Evolutionary conservation across 768 basidiomycete species (phyloP).

Genomic region (Hericium alpestre): DNA sequence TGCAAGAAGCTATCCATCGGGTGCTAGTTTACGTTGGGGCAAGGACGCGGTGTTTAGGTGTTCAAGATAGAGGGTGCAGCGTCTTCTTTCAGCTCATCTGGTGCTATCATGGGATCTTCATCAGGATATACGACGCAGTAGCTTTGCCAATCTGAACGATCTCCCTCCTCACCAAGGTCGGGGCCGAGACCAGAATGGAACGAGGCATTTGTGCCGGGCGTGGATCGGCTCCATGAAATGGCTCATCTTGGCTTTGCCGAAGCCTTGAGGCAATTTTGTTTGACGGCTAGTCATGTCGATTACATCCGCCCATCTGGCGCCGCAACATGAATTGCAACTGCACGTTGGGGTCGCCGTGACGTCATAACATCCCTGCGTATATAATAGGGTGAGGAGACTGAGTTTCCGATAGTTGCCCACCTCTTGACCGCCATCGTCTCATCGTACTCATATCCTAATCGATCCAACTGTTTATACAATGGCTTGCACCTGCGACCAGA

Average conservation of each 20-base stretch:
- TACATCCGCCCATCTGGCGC: no score
- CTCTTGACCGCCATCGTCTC: neutral
- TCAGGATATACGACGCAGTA: no score
- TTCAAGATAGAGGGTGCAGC: no score
- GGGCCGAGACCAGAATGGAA: neutral
- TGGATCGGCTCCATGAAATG: neutral
- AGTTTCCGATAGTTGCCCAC: neutral
- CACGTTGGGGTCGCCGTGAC: constrained; percentile 91
- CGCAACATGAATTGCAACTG: neutral
- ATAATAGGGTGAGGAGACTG: constrained; percentile 69
- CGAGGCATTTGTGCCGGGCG: neutral
- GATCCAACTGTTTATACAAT: neutral
- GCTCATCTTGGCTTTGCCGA: neutral
- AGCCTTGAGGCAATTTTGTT: neutral
- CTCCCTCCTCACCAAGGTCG: no score
- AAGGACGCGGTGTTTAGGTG: no score
- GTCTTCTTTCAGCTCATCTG: no score
- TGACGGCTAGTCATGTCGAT: neutral
- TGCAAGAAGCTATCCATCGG: neutral
- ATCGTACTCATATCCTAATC: neutral
- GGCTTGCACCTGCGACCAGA: neutral
- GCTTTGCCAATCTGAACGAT: no score
- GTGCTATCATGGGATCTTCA: no score
- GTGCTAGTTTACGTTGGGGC: no score
- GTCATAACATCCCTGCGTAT: constrained; percentile 80